Conservation (phyloP, 352 stramenopile genomes). For the Phytopythium aichiense region DNA sequence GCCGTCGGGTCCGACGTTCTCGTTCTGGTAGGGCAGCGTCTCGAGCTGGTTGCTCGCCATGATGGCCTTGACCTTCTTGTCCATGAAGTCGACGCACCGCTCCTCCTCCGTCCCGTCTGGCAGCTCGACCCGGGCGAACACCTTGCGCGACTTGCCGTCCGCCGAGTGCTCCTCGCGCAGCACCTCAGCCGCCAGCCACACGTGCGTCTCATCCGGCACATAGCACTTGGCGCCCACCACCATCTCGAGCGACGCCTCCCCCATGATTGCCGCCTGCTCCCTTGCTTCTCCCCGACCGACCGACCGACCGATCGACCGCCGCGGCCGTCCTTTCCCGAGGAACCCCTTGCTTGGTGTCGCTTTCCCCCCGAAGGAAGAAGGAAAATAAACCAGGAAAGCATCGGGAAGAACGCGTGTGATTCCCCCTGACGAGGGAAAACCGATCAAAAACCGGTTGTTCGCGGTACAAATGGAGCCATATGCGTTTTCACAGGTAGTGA, state of each 20-base stretch:
- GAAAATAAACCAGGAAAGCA: slow-evolving; percentile 1
- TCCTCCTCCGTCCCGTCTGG: slow-evolving; percentile 32
- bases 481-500: slow-evolving; percentile 1
- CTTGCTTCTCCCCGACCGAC: not conserved
- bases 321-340: not conserved
- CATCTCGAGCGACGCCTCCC: slow-evolving; percentile 17
- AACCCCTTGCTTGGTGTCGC: not conserved
- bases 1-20: slow-evolving; percentile 46
- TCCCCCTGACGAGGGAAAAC: not conserved
- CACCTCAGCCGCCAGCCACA: slow-evolving; percentile 78
- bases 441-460: not conserved
- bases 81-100: slow-evolving; percentile 73
- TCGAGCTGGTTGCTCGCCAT: slow-evolving; percentile 66
- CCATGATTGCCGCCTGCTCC: slow-evolving; percentile 8
- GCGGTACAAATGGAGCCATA: slow-evolving; percentile 4
- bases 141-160: slow-evolving; percentile 46
- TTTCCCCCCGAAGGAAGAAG: not conserved
- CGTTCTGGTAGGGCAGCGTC: slow-evolving; percentile 75
- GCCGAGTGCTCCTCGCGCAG: slow-evolving; percentile 50
- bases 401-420: not conserved
- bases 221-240: slow-evolving; percentile 71
- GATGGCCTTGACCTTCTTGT: slow-evolving; percentile 54
- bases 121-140: slow-evolving; percentile 6
- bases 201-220: slow-evolving; percentile 67
- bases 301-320: not conserved